Conservation (phyloP, 208 protist genomes). For the Leptomonas seymouri region DNA sequence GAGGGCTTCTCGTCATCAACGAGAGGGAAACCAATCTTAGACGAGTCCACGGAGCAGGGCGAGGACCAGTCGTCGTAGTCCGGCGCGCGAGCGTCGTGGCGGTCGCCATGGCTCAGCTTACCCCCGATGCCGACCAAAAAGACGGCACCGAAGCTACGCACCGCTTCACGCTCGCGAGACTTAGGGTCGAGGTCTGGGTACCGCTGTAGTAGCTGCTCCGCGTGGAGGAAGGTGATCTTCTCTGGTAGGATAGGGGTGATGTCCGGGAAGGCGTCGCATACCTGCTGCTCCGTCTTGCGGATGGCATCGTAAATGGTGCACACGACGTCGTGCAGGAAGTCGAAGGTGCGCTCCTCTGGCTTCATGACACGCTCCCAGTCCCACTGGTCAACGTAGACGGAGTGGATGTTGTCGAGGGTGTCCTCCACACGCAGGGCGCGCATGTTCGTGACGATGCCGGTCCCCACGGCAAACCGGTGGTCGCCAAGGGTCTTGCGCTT, state of each 20-base stretch:
- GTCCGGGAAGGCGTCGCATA: conserved; percentile 54
- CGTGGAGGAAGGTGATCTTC: conserved; percentile 85
- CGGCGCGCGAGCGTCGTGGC: conserved; percentile 85
- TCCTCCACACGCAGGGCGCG: conserved; percentile 88
- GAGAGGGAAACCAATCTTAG: conserved; percentile 39
- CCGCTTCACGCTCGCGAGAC: conserved; percentile 74
- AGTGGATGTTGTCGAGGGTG: conserved; percentile 88
- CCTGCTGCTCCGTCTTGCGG: conserved; percentile 59
- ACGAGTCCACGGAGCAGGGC: conserved; percentile 46
- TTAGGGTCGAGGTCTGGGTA: conserved; percentile 86
- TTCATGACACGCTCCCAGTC: conserved; percentile 92
- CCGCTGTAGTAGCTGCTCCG: conserved; percentile 78
- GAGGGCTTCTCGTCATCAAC: conserved; percentile 36
- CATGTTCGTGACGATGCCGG: conserved; percentile 89
- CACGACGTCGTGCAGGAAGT: conserved; percentile 77
- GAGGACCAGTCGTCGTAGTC: conserved; percentile 95
- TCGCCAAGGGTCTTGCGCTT: conserved; percentile 86
- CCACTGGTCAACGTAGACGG: conserved; percentile 93
- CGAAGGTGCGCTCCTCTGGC: conserved; percentile 55
- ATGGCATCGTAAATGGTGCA: conserved; percentile 74
- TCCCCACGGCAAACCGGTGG: conserved; percentile 76
- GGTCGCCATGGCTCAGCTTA: conserved; percentile 74
- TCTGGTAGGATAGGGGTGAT: conserved; percentile 67
- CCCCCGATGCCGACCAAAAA: conserved; percentile 92
- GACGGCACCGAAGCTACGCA: conserved; percentile 83